These are phyloP conservation scores for Myriosclerotinia duriaeana DNA, from an alignment of 2,329 filamentous ascomycete genomes.

Conservation along the genomic window DNA sequence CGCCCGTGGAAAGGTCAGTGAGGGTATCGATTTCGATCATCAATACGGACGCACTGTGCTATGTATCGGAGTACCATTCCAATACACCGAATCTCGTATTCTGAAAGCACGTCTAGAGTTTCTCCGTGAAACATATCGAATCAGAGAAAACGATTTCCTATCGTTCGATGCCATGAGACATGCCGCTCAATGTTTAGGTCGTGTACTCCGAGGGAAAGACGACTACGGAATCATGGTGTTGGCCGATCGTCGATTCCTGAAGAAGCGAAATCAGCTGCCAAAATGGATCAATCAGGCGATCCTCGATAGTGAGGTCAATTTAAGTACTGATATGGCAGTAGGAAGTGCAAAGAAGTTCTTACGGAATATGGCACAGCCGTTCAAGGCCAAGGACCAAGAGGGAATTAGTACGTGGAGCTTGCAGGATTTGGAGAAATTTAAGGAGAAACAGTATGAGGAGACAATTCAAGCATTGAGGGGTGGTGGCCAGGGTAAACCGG, in stretches of 20 bases:
- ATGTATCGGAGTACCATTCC: constrained; percentile 95
- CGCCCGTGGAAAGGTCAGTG: constrained; percentile 92
- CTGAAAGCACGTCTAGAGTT: constrained; percentile 95
- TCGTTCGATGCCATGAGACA: constrained; percentile 99
- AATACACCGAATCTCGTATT: constrained; percentile 97
- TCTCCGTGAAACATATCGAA: constrained; percentile 93
- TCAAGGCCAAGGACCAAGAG: constrained; percentile 78
- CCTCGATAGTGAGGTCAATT: constrained; percentile 78
- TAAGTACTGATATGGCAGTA: constrained; percentile 94
- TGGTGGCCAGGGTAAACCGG: constrained; percentile 27
- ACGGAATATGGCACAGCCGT: constrained; percentile 87
- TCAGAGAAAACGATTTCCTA: constrained; percentile 94
- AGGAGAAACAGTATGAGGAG: constrained; percentile 71
- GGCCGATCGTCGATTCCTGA: constrained; percentile 88
- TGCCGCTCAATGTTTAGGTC: constrained; percentile 91
- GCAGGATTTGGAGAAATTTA: constrained; percentile 73
- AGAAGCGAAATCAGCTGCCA: constrained; percentile 84
- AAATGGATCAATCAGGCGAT: constrained; percentile 96
- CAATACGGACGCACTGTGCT: constrained; percentile 95
- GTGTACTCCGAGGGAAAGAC: constrained; percentile 92
- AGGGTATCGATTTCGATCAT: constrained; percentile 99
- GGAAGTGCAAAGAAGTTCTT: constrained; percentile 87
- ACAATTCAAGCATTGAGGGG: constrained; percentile 61
- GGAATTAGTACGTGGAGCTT: constrained; percentile 91
- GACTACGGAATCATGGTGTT: constrained; percentile 99